These are phyloP conservation scores for Aphanomyces stellatus DNA, from an alignment of 352 stramenopile genomes.

Conservation along the genomic window DNA sequence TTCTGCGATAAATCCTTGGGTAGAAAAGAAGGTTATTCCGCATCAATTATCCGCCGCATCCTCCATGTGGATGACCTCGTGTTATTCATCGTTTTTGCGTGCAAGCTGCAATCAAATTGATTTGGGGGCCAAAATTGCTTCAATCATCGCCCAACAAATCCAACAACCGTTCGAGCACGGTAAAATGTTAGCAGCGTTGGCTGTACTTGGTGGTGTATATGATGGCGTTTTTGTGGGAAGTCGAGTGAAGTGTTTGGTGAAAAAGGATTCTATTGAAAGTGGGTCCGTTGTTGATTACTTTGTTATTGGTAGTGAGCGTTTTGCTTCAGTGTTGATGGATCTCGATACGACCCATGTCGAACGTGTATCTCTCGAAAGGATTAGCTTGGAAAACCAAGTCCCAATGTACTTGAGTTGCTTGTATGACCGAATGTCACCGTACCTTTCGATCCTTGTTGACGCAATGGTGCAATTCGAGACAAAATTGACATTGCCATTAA, in stretches of 20 bases:
- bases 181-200: constrained; percentile 32
- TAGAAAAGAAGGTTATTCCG: constrained; percentile 42
- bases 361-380: constrained; percentile 44
- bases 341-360: constrained; percentile 42
- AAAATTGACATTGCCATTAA: background rate
- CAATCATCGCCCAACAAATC: background rate
- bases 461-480: background rate
- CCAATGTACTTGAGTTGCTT: constrained; percentile 32
- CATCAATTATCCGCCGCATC: background rate
- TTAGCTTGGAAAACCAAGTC: constrained; percentile 36
- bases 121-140: background rate
- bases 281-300: constrained; percentile 51
- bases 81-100: constrained; percentile 47
- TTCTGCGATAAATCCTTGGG: constrained; percentile 33
- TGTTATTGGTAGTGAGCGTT: constrained; percentile 32
- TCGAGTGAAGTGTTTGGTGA: constrained; percentile 62
- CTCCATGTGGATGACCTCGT: background rate
- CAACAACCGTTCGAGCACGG: constrained; percentile 10
- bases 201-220: constrained; percentile 49
- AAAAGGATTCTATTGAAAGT: constrained; percentile 59
- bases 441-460: background rate
- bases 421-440: constrained; percentile 16
- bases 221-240: constrained; percentile 38
- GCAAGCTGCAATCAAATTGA: background rate
- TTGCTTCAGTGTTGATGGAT: constrained; percentile 55